phyloP scores from a whole-genome alignment of 1,284 basidiomycete genomes.

The Cryptococcus maquisensis region DNA sequence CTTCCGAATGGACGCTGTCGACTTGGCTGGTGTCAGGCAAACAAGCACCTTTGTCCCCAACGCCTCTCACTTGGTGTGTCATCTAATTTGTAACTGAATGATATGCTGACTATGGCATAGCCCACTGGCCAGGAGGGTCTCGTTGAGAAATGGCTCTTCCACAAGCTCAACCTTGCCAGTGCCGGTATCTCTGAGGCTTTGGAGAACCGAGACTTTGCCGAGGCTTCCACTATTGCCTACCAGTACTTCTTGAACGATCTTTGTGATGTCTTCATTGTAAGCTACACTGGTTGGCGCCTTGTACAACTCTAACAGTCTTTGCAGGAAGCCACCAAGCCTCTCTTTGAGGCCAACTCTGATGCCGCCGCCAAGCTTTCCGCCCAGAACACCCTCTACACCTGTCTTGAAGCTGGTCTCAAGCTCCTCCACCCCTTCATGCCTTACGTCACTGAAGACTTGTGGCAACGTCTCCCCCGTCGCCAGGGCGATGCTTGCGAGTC shows the following conservation, averaged over 20 bases:
- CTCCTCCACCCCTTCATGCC: constrained; percentile 99
- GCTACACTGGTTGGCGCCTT: constrained; percentile 31
- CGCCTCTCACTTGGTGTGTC: constrained; percentile 60
- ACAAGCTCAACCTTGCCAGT: constrained; percentile 84
- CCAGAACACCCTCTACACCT: constrained; percentile 94
- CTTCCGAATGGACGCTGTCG: constrained; percentile 71
- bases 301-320: not conserved
- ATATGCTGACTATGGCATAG: constrained; percentile 46
- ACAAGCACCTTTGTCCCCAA: constrained; percentile 68
- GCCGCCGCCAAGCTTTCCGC: constrained; percentile 67
- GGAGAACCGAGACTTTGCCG: constrained; percentile 84
- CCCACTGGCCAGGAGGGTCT: constrained; percentile 84
- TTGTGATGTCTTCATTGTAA: constrained; percentile 95
- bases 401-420: constrained; percentile 82
- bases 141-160: constrained; percentile 92
- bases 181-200: constrained; percentile 72
- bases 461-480: constrained; percentile 89
- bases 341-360: constrained; percentile 75
- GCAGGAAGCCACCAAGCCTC: constrained; percentile 95
- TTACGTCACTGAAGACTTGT: constrained; percentile 96
- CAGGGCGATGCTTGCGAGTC: constrained; percentile 75
- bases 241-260: constrained; percentile 99
- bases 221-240: constrained; percentile 76
- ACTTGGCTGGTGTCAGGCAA: constrained; percentile 45
- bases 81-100: not conserved